Evolutionary conservation across 2,329 filamentous ascomycete species (phyloP).

Genomic region (Cytospora piceae): DNA sequence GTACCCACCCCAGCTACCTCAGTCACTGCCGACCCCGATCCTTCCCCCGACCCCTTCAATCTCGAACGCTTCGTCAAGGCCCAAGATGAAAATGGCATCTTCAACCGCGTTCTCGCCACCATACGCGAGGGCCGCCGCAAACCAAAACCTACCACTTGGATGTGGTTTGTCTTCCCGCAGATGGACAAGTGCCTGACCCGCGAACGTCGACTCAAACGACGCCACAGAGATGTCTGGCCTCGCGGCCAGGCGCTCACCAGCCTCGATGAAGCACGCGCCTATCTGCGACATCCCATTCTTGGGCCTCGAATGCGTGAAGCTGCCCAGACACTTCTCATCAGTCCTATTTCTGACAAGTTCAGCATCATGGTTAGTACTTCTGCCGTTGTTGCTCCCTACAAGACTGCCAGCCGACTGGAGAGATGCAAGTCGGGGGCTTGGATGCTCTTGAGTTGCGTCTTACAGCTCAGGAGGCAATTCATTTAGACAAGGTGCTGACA

Average conservation of each 20-base stretch:
- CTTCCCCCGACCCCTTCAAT: slow-evolving; percentile 14
- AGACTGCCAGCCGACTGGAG: neutral
- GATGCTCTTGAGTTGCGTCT: neutral
- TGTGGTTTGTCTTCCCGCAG: slow-evolving; percentile 27
- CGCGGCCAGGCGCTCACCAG: slow-evolving; percentile 1
- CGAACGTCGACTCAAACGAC: neutral
- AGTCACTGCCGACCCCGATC: neutral
- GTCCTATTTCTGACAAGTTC: slow-evolving; percentile 18
- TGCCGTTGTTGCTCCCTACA: neutral
- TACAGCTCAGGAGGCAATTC: neutral
- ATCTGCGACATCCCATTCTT: slow-evolving; percentile 21
- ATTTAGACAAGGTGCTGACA: neutral
- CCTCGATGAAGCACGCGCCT: slow-evolving; percentile 26
- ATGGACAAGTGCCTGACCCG: slow-evolving; percentile 23
- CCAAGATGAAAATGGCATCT: slow-evolving; percentile 3
- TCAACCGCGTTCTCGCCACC: slow-evolving; percentile 8
- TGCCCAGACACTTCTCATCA: slow-evolving; percentile 6
- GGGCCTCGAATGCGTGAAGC: slow-evolving; percentile 13
- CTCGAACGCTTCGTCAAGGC: slow-evolving; percentile 21
- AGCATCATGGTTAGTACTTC: slow-evolving; percentile 6
- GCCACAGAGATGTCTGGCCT: neutral
- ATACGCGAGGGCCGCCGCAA: slow-evolving; percentile 14
- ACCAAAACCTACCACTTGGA: slow-evolving; percentile 20
- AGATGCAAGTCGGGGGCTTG: neutral
- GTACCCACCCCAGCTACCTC: neutral